Base-by-base conservation (phyloP, 371 early-diverging fungal species). In the Mucor circinelloides region DNA sequence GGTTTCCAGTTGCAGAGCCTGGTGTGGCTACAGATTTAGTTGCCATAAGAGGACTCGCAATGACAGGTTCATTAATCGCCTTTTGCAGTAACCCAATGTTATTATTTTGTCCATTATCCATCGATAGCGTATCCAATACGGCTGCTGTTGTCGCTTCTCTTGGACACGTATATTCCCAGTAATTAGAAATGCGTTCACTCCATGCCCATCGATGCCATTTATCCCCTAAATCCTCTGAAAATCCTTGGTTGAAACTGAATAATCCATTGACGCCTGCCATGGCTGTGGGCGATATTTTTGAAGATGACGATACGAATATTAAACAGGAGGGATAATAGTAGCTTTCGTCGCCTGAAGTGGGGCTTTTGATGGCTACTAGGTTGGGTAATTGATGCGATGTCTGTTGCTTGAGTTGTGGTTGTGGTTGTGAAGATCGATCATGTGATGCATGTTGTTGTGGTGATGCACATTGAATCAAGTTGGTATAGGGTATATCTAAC, bases 151-250 rank as follows among this genome's bases (percentile, higher is more conserved):
- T 64, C 30, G 15, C 38, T 9, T 64, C 65, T 30, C 46, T 40
- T 10, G 72, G 68, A 54, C 68, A 64, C 0, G 50, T n/a, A 36
- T 63, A 72, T 5, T 72, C 60, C 74, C 74, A 73, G 15, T 63
- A 63, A 60, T 67, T 60, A 0, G 60, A 42, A 2, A 65, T 60
- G 3, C 63, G 48, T 7, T 75, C 71, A n/a, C 62, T 69, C 80
- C 81, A 81, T 12, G 76, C 70, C 70, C 76, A 73, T n/a, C 78
- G 65, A 63, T 66, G 60, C 78, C 80, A 80, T 65, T 77, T 73
- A 34, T 81, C 75, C 2, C 78, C 81, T 19, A 84, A 54, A 60
- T 78, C 79, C 44, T 81, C 80, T 12, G 74, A 70, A 23, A 70
- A 61, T 1, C 83, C 83, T 52, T 75, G 74, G 44, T 83, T 79